A percentile compares a stretch with the other conserved stretches of the same genome.
These are phyloP conservation scores for Globisporangium radiosum DNA, from an alignment of 352 stramenopile genomes.

Conservation along the genomic window DNA sequence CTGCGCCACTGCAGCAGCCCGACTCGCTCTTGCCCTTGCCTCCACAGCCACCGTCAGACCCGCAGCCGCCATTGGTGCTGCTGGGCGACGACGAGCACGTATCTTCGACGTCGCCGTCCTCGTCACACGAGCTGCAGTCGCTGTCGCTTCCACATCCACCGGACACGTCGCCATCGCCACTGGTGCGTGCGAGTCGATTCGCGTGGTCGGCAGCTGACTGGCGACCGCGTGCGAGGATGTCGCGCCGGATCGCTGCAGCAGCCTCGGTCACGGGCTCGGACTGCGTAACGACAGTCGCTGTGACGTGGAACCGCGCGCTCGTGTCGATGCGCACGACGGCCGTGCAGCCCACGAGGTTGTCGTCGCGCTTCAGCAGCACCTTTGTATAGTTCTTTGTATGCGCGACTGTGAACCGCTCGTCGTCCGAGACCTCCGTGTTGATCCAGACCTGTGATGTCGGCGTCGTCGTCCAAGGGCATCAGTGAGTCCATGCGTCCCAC, in stretches of 20 bases:
- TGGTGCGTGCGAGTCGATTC: conserved; percentile 24
- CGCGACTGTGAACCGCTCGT: conserved; percentile 70
- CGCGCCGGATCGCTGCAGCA: conserved; percentile 40
- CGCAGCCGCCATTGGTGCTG: too few relatives aligned
- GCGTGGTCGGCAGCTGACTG: conserved; percentile 22
- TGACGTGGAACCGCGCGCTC: conserved; percentile 71
- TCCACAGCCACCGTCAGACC: conserved; percentile 20
- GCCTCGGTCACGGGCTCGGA: conserved; percentile 46
- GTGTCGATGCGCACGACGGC: conserved; percentile 52
- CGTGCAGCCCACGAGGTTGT: conserved; percentile 67
- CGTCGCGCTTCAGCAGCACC: conserved; percentile 73
- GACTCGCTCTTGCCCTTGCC: conserved; percentile 3
- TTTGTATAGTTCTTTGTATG: conserved; percentile 94
- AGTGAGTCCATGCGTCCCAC: too few relatives aligned
- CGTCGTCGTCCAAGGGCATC: too few relatives aligned
- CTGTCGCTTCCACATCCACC: conserved; percentile 22
- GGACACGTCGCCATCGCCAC: conserved; percentile 11
- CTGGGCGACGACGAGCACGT: conserved; percentile 9
- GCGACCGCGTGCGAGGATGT: conserved; percentile 35
- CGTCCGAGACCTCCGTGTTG: conserved; percentile 80
- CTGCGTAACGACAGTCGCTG: conserved; percentile 44
- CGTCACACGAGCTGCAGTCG: conserved; percentile 5
- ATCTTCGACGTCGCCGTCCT: conserved; percentile 13
- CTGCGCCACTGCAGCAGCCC: conserved; percentile 15
- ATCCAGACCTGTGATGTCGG: conserved; percentile 43